Evolutionary conservation across 2,329 filamentous ascomycete genomes (phyloP).

Genomic region (Penicillium sp.): DNA sequence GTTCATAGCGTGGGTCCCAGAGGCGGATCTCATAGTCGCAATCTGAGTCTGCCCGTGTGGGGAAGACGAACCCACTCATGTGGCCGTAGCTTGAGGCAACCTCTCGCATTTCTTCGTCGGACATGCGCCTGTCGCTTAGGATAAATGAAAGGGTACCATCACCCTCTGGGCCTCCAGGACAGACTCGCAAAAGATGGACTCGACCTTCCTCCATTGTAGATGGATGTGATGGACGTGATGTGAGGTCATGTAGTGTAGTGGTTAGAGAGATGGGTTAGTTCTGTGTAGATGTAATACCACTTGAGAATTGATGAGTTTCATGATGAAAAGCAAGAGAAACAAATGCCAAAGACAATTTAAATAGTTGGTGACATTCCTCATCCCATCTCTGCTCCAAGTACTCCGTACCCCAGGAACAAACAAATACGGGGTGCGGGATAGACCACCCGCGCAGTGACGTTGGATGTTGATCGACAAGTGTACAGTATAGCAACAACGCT

Average conservation of each 20-base stretch:
- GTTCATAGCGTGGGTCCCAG: background rate
- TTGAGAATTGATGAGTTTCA: background rate
- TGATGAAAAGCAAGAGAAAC: background rate
- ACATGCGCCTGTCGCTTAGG: background rate
- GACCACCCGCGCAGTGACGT: slow-evolving; percentile 19
- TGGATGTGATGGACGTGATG: background rate
- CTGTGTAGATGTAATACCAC: background rate
- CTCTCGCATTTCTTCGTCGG: background rate
- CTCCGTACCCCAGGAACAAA: background rate
- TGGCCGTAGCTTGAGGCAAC: background rate
- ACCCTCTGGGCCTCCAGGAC: background rate
- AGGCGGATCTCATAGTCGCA: background rate
- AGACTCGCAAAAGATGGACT: background rate
- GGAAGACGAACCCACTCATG: background rate
- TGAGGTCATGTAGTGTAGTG: background rate
- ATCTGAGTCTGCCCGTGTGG: background rate
- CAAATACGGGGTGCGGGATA: background rate
- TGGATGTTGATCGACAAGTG: slow-evolving; percentile 13
- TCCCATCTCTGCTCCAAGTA: background rate
- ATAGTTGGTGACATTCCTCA: background rate
- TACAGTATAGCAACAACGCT: background rate
- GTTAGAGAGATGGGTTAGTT: background rate
- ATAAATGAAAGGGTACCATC: background rate
- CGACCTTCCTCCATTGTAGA: slow-evolving; percentile 11
- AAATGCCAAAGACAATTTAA: background rate